Evolutionary conservation across 192 early-diverging fungal species (phyloP), one percentile per base, ranked within the genome.

Genomic region (Coemansia sp.): DNA sequence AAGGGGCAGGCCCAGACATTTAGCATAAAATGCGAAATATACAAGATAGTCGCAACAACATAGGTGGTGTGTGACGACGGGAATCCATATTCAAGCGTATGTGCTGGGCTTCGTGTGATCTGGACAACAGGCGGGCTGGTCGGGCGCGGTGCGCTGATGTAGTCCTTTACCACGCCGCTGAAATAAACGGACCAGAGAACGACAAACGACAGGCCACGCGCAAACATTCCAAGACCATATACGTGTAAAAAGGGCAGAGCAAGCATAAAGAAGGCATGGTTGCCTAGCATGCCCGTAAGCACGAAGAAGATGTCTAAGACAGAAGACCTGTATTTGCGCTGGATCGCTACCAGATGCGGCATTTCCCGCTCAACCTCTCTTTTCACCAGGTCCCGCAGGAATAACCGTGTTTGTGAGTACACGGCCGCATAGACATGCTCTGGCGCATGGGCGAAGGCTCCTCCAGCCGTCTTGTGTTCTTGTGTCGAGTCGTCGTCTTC

Each of bases 41-140:
- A 81, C 9, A 89, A 66, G 7, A 90, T 87, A 13, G 94, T 85
- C n/a, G 89, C 87, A 25, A 90, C 74, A 1, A 91, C 89, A 73
- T 95, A 95, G 38, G 90, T 86, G 0, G 93, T 88, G 65, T 97
- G 95, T 0, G 92, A 92, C 4, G 92, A 93, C 20, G 95, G 95
- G 67, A 95, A 94, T 15, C 95, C 95, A 66, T 93, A 97, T 74
- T 97, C 95, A 15, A 88, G 74, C 13, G 88, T 85, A 61, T 86
- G 85, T 9, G 85, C 85, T 23, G 79, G 75, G 40, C 86, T 90
- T 62, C 83, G 82, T 7, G 90, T 89, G 61, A 91, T 81, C 19
- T 92, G 88, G 9, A 79, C 77, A 45, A 95, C 85, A 10, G 91
- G 90, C 20, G 92, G 92, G 49, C 87, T 87, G 6, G 86, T 59